A percentile compares a stretch with the other conserved stretches of the same genome.
phyloP scores from a whole-genome alignment of 805 yeast genomes.

The Cyberlindnera euphorbiae region DNA sequence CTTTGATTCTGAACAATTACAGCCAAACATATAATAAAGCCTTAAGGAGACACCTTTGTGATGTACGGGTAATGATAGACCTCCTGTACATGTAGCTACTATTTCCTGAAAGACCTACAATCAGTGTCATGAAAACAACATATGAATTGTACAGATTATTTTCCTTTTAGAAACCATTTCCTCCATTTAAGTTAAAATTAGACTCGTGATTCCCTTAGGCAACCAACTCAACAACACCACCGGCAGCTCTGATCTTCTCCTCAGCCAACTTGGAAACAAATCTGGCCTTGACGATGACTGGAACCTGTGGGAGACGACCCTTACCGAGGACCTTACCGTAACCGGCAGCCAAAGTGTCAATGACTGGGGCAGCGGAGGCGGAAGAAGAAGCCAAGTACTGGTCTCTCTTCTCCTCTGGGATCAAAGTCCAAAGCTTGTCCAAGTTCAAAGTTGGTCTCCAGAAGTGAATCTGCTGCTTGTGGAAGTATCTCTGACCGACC shows the following conservation, averaged over 20 bases:
- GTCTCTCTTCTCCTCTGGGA: conserved; percentile 91
- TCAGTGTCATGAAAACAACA: conserved; percentile 9
- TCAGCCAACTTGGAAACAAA: conserved; percentile 98
- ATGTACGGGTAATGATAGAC: no score
- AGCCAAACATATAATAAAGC: no score
- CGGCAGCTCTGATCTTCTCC: conserved; percentile 99
- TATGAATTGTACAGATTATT: conserved; percentile 12
- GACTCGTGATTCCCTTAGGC: conserved; percentile 56
- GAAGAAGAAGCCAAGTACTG: conserved; percentile 83
- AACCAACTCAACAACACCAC: conserved; percentile 99
- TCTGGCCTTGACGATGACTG: conserved; percentile 99
- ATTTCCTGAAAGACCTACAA: no score
- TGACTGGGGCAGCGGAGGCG: conserved; percentile 93
- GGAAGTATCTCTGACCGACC: conserved; percentile 99
- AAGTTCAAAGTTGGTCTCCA: conserved; percentile 98
- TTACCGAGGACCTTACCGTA: conserved; percentile 99
- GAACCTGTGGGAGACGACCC: conserved; percentile 97
- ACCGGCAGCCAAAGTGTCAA: conserved; percentile 98
- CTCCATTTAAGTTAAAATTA: conserved; percentile 5
- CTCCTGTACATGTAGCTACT: no score
- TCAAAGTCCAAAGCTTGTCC: conserved; percentile 97
- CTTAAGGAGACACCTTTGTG: no score
- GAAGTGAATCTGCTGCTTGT: conserved; percentile 88
- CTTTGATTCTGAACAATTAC: no score
- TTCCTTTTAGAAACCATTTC: conserved; percentile 9